Conservation (phyloP, 192 early-diverging fungal species). For the Backusella australiensis region DNA sequence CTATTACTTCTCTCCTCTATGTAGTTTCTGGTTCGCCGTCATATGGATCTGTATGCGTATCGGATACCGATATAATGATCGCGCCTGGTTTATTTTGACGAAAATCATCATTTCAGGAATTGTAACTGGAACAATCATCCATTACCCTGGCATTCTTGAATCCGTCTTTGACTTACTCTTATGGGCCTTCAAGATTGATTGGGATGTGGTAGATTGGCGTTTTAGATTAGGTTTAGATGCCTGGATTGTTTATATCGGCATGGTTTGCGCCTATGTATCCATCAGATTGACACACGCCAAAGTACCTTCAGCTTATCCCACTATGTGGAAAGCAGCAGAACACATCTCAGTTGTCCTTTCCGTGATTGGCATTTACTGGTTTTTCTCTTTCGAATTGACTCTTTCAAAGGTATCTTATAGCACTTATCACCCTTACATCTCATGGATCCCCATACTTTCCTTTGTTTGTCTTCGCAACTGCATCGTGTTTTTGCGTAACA, state of each 20-base stretch:
- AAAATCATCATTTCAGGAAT: constrained; percentile 50
- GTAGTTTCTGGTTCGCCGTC: constrained; percentile 65
- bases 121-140: constrained; percentile 35
- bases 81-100: constrained; percentile 42
- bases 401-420: constrained; percentile 65
- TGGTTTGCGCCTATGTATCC: constrained; percentile 54
- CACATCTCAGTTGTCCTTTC: constrained; percentile 36
- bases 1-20: constrained; percentile 80
- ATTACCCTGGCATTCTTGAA: constrained; percentile 41
- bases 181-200: constrained; percentile 45
- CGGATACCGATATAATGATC: constrained; percentile 45
- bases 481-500: constrained; percentile 49
- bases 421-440: constrained; percentile 62
- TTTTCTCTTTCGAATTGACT: constrained; percentile 51
- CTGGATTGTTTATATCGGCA: constrained; percentile 67
- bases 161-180: constrained; percentile 42
- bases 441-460: constrained; percentile 54
- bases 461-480: constrained; percentile 71
- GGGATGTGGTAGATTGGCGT: constrained; percentile 66
- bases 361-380: constrained; percentile 44
- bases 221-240: constrained; percentile 71
- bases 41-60: constrained; percentile 69
- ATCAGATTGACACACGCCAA: constrained; percentile 44
- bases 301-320: constrained; percentile 19
- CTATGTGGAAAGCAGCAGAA: constrained; percentile 41